Base-by-base conservation (phyloP, 192 early-diverging fungal genomes). In the Cladochytrium replicatum region DNA sequence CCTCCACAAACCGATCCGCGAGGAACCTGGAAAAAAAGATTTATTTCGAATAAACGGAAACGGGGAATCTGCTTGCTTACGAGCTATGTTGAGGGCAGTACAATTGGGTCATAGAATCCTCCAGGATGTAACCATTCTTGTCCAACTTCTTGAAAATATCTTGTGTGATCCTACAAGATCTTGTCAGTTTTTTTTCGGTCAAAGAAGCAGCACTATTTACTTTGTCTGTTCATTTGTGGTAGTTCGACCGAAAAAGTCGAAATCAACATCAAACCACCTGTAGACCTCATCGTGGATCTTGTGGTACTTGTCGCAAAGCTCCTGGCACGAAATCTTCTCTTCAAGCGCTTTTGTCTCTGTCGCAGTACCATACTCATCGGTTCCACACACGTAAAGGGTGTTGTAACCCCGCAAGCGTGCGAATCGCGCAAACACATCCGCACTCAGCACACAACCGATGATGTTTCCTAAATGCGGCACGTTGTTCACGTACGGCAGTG, bases 401-500 rank as follows among this genome's bases (percentile, higher is more conserved):
- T 99, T 99, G 63, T 85, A 77, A 19, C 82, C 86, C 41, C 93
- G 86, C 25, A 80, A 55, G 41, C 96, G 92, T 37, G 82, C 85
- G 75, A 84, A 99, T 69, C 92, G 81, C 23, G 93, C 88, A 74
- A 81, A 97, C 9, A 86, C 87, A 66, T 99, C 96, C n/a, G 91
- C 96, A 66, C 85, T 88, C 46, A 99, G 78, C 2, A 91, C 89
- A 43, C 89, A 94, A n/a, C 96, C 96, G 59, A 99, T 89, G 63
- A 99, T 87, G 75, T 99, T 99, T 50, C 96, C 96, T 58, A 99
- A 76, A 55, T 99, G 96, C 30, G 96, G 96, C 39, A 97, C 81
- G 61, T 99, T 99, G 81, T 99, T 99, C 32, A 93, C 91, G 57
- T 97, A 99, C 9, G 96, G 93, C 48, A 99, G 73, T 4, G 96